Evolutionary conservation across 139 green algal species (phyloP).

Genomic region (Chlamydomonas sp.): DNA sequence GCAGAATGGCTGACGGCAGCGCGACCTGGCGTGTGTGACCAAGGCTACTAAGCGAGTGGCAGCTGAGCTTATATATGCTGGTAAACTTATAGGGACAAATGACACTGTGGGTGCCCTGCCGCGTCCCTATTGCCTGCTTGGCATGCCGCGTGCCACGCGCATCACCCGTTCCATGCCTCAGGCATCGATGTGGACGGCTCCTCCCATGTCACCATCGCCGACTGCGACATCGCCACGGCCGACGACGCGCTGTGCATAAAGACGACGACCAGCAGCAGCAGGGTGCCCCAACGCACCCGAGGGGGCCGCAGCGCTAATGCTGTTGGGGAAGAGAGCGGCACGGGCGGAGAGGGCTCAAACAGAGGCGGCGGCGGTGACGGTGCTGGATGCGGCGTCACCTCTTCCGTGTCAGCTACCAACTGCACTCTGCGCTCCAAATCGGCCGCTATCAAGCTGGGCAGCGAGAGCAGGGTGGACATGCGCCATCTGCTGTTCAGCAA

Average conservation of each 20-base stretch:
- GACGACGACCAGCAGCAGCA: slow-evolving; percentile 6
- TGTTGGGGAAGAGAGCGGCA: too few relatives aligned
- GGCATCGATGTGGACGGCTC: slow-evolving; percentile 60
- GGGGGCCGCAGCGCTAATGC: too few relatives aligned
- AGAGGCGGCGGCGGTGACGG: too few relatives aligned
- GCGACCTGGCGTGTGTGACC: too few relatives aligned
- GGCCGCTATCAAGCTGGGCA: slow-evolving; percentile 48
- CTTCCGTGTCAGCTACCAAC: slow-evolving; percentile 3
- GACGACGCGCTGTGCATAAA: slow-evolving; percentile 65
- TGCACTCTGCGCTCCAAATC: slow-evolving; percentile 49
- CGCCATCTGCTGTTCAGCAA: slow-evolving; percentile 26
- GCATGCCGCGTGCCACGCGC: neutral
- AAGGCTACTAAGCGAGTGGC: too few relatives aligned
- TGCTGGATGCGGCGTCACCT: neutral
- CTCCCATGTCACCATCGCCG: slow-evolving; percentile 31
- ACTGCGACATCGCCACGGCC: slow-evolving; percentile 46
- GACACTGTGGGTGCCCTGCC: too few relatives aligned
- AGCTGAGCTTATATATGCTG: too few relatives aligned
- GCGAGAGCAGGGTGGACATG: slow-evolving; percentile 35
- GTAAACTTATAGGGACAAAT: too few relatives aligned
- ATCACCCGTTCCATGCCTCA: neutral
- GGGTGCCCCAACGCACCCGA: too few relatives aligned
- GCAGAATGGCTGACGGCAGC: too few relatives aligned
- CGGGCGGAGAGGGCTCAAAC: too few relatives aligned
- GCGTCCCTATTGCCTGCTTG: too few relatives aligned